A percentile compares a stretch with the other conserved stretches of the same genome.
phyloP scores from a whole-genome alignment of 345 rosid genomes.

The Angophora floribunda region DNA sequence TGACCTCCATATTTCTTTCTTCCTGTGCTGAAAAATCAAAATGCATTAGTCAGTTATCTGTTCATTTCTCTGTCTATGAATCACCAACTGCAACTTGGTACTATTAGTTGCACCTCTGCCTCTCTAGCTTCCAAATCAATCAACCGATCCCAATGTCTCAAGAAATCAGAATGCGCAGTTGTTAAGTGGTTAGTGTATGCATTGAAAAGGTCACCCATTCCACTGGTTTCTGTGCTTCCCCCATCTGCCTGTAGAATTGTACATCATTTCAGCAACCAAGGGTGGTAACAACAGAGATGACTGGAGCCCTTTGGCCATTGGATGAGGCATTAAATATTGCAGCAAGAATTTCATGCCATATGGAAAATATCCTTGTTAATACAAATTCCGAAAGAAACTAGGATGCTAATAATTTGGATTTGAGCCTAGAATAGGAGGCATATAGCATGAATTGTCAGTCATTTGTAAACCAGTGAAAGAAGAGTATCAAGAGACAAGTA shows the following conservation, averaged over 20 bases:
- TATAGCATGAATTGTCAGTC: background rate
- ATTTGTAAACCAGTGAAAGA: background rate
- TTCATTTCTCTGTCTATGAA: background rate
- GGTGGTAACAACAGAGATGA: background rate
- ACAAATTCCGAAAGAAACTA: background rate
- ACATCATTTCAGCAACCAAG: background rate
- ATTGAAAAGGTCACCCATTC: constrained; percentile 74
- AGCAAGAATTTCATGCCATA: background rate
- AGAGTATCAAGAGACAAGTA: background rate
- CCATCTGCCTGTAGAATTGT: constrained; percentile 68
- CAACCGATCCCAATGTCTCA: constrained; percentile 70
- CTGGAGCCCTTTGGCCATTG: background rate
- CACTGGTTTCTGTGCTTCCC: constrained; percentile 70
- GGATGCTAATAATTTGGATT: background rate
- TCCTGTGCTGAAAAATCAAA: constrained; percentile 40
- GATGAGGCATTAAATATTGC: background rate
- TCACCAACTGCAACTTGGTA: background rate
- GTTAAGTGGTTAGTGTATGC: constrained; percentile 62
- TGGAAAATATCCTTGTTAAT: background rate
- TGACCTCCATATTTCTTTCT: constrained; percentile 49
- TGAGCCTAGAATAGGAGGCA: background rate
- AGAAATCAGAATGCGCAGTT: constrained; percentile 46
- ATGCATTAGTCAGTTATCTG: background rate
- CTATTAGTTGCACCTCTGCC: constrained; percentile 42
- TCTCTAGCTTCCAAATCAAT: constrained; percentile 92